Base-by-base conservation (phyloP, 345 rosid genomes). In the Angophora floribunda region DNA sequence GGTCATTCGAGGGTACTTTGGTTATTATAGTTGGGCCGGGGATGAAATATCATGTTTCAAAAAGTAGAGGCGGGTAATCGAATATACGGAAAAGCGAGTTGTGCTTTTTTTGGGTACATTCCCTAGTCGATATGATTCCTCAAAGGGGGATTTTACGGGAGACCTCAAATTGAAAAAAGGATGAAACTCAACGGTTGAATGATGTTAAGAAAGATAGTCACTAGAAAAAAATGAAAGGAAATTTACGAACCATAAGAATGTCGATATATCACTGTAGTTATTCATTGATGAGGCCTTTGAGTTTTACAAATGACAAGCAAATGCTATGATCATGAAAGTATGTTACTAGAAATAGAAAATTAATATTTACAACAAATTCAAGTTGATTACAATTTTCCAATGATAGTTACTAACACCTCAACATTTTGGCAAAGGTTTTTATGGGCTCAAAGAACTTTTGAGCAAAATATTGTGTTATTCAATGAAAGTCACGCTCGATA, bases 381-480 rank as follows among this genome's bases (percentile, higher is more conserved):
- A 13, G 32, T 63, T 13, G 7, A 63, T 52, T 63, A 3, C 10
- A 0, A 13, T 63, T 63, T 63, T 63, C n/a, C 14, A 63, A 7
- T 1, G 0, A 63, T n/a, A 14, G 0, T 63, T n/a, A 28, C 19
- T 7, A n/a, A n/a, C 0, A 0, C 32, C 32, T 61, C 7, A 12
- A 28, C 0, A 61, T 61, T 61, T 63, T 14, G 36, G 0, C 21
- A 13, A 63, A 0, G 10, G 0, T 19, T 6, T 0, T 61, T 2
- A 61, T 22, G 61, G 61, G 6, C 5, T 55, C 61, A 55, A 0
- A 55, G 6, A 55, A 7, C 22, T 2, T 9, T 4, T 8, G 0
- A 22, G 61, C 61, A 55, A 55, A 55, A 55, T 55, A 12, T 1
- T 9, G 41, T 36, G 41, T 36, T 36, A 36, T 36, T 36, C 41